Evolutionary conservation across 129 eudicot genomes (phyloP).

Genomic region (Saposhnikovia divaricata): DNA sequence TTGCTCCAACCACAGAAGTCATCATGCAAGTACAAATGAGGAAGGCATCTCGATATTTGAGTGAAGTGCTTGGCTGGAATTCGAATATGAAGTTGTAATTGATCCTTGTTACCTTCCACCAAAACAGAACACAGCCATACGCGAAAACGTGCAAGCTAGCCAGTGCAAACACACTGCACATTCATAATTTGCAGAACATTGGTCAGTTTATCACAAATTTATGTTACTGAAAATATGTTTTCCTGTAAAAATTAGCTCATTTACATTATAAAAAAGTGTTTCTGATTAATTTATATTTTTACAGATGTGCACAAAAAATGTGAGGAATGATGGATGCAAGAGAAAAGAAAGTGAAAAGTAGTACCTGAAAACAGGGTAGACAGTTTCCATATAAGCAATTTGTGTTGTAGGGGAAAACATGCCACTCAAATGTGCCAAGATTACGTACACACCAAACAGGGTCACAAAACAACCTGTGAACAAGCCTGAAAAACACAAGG

Average conservation of each 20-base stretch:
- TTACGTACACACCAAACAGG: conserved; percentile 62
- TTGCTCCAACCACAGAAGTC: conserved; percentile 79
- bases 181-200: not conserved
- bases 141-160: conserved; percentile 80
- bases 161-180: conserved; percentile 79
- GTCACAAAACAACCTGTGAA: conserved; percentile 87
- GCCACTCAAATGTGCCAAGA: conserved; percentile 81
- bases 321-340: not conserved
- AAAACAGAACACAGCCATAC: conserved; percentile 88
- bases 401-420: conserved; percentile 54
- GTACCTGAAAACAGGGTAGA: conserved; percentile 89
- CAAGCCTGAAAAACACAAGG: conserved; percentile 46
- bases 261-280: no score
- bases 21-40: conserved; percentile 73
- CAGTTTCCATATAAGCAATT: conserved; percentile 68
- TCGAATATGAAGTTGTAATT: conserved; percentile 87
- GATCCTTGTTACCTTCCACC: conserved; percentile 87
- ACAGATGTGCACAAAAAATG: not conserved
- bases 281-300: no score
- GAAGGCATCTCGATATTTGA: conserved; percentile 81
- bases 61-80: conserved; percentile 58
- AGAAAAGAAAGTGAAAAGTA: not conserved
- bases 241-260: no score
- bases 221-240: no score
- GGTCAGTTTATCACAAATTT: not conserved